A percentile compares a stretch with the other conserved stretches of the same genome.
Evolutionary conservation across 2,329 filamentous ascomycete species (phyloP).

Genomic region (Botrytis cinerea): DNA sequence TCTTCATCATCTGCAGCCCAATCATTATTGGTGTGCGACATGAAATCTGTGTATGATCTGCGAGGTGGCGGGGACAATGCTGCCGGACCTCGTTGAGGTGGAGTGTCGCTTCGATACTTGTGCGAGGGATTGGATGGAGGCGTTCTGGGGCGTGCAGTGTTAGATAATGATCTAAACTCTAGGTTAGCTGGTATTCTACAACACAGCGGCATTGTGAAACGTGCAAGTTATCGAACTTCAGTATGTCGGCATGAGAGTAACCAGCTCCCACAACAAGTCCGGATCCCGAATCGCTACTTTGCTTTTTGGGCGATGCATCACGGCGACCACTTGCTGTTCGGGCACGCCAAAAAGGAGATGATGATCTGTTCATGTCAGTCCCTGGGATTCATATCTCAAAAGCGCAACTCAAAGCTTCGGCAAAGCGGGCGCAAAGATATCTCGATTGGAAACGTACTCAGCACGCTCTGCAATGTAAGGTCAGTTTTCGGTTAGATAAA

Average conservation of each 20-base stretch:
- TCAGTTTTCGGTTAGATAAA: neutral
- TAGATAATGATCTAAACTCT: slow-evolving; percentile 56
- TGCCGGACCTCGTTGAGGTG: slow-evolving; percentile 55
- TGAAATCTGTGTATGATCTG: slow-evolving; percentile 76
- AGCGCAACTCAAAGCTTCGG: slow-evolving; percentile 16
- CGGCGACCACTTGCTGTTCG: slow-evolving; percentile 57
- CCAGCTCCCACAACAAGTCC: slow-evolving; percentile 86
- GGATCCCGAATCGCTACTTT: slow-evolving; percentile 55
- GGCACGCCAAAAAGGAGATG: slow-evolving; percentile 84
- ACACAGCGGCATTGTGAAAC: slow-evolving; percentile 36
- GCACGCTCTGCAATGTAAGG: slow-evolving; percentile 14
- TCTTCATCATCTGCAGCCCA: slow-evolving; percentile 76
- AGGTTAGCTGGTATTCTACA: neutral
- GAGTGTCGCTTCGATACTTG: slow-evolving; percentile 57
- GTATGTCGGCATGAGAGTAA: slow-evolving; percentile 93
- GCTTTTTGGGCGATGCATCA: slow-evolving; percentile 55
- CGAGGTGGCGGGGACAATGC: slow-evolving; percentile 63
- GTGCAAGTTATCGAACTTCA: slow-evolving; percentile 83
- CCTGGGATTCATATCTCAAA: neutral
- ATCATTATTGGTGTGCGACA: slow-evolving; percentile 79
- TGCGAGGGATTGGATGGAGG: slow-evolving; percentile 64
- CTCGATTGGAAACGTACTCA: slow-evolving; percentile 23
- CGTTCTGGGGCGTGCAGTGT: slow-evolving; percentile 70
- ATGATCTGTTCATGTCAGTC: slow-evolving; percentile 58
- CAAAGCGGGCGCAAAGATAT: slow-evolving; percentile 20